Evolutionary conservation across 116 monocot genomes (phyloP).

Genomic region (Posidonia oceanica): DNA sequence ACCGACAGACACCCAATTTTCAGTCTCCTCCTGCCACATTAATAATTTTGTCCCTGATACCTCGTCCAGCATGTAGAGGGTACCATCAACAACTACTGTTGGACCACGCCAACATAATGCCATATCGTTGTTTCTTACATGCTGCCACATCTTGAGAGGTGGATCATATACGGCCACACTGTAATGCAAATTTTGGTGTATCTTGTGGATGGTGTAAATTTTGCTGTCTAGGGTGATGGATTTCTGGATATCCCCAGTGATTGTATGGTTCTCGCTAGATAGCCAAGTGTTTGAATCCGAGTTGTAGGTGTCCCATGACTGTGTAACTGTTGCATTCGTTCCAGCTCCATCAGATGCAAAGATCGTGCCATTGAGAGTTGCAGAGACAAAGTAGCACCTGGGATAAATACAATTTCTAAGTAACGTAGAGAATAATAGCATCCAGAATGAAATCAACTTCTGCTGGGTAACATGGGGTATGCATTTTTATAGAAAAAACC

Average conservation of each 20-base stretch:
- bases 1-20: constrained; percentile 26
- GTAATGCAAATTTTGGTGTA: constrained; percentile 7
- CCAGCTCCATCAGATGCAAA: constrained; percentile 18
- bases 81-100: constrained; percentile 18
- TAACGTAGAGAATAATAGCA: no score
- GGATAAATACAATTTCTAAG: neutral
- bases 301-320: constrained; percentile 35
- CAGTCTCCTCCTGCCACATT: constrained; percentile 19
- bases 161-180: constrained; percentile 23
- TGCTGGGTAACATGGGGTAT: no score
- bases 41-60: constrained; percentile 19
- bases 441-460: no score
- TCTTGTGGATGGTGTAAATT: constrained; percentile 25
- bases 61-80: constrained; percentile 39
- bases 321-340: constrained; percentile 2
- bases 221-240: constrained; percentile 17
- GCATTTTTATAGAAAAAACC: no score
- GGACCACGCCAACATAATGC: constrained; percentile 20
- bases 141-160: neutral
- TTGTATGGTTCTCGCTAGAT: constrained; percentile 9
- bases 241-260: constrained; percentile 21
- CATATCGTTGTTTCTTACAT: constrained; percentile 9
- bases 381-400: constrained; percentile 39
- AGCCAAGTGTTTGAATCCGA: constrained; percentile 25
- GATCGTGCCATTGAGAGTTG: constrained; percentile 18